Conservation (phyloP, 331 rosid genomes). For the Acacia pycnantha region DNA sequence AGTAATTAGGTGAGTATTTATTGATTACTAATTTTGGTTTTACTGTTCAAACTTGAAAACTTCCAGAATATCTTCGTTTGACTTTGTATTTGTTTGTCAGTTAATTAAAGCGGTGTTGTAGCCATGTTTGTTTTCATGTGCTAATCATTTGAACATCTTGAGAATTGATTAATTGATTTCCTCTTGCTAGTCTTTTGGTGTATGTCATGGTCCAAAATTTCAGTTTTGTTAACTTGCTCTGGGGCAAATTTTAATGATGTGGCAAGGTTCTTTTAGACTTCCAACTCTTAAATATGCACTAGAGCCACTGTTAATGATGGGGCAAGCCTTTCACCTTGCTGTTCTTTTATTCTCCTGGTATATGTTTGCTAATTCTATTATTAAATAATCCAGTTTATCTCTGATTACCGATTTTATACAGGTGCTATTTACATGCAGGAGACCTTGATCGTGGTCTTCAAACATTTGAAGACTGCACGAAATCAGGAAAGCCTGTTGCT, state of each 20-base stretch:
- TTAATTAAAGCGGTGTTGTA: background rate
- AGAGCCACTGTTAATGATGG: background rate
- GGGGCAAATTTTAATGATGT: background rate
- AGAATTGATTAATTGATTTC: constrained; percentile 12
- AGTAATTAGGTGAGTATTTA: constrained; percentile 66
- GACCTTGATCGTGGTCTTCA: constrained; percentile 71
- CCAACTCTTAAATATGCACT: background rate
- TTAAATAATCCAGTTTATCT: constrained; percentile 10
- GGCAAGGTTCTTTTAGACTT: background rate
- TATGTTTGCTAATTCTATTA: constrained; percentile 2
- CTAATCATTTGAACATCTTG: constrained; percentile 7
- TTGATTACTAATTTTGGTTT: constrained; percentile 18
- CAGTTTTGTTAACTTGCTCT: background rate
- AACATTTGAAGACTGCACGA: constrained; percentile 54
- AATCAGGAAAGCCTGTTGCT: constrained; percentile 38
- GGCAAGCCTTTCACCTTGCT: background rate
- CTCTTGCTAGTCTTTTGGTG: constrained; percentile 10
- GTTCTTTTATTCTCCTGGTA: constrained; percentile 12
- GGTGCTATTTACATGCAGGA: constrained; percentile 79
- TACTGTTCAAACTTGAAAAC: constrained; percentile 6
- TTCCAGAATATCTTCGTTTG: constrained; percentile 16
- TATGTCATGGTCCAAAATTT: constrained; percentile 22
- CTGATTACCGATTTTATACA: constrained; percentile 42
- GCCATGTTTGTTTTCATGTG: background rate
- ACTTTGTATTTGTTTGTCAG: constrained; percentile 3